Conservation (phyloP, 2,329 filamentous ascomycete genomes). For the Monosporascus cannonballus region DNA sequence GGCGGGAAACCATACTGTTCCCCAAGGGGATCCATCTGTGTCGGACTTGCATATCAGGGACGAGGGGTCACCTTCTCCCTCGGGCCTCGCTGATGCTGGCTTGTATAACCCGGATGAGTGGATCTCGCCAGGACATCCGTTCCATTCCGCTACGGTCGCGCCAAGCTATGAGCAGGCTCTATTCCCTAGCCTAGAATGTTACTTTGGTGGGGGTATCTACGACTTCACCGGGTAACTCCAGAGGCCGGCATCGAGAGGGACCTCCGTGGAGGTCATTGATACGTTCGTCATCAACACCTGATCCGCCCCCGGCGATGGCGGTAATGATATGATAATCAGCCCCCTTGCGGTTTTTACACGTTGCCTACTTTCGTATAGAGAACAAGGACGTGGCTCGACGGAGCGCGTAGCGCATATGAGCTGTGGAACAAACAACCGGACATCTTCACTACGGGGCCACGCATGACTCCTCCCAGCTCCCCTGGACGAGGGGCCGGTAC, state of each 20-base stretch:
- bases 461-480: too few species aligned
- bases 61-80: not conserved
- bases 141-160: not conserved
- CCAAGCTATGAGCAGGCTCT: constrained; percentile 3
- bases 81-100: not conserved
- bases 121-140: not conserved
- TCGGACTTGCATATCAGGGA: not conserved
- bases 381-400: too few species aligned
- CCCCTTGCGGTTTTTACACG: too few species aligned
- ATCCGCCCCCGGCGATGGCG: too few species aligned
- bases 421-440: too few species aligned
- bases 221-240: constrained; percentile 19
- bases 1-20: not conserved
- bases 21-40: not conserved
- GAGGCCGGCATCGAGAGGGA: not conserved
- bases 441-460: too few species aligned
- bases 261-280: too few species aligned
- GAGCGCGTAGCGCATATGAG: too few species aligned
- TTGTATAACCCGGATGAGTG: not conserved
- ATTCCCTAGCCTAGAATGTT: constrained; percentile 15
- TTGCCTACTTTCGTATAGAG: too few species aligned
- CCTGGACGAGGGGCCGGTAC: too few species aligned
- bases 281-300: too few species aligned
- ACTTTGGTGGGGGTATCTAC: constrained; percentile 26
- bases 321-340: too few species aligned